Base-by-base conservation (phyloP, 495 filamentous ascomycete species). In the Aspergillus avenaceus region DNA sequence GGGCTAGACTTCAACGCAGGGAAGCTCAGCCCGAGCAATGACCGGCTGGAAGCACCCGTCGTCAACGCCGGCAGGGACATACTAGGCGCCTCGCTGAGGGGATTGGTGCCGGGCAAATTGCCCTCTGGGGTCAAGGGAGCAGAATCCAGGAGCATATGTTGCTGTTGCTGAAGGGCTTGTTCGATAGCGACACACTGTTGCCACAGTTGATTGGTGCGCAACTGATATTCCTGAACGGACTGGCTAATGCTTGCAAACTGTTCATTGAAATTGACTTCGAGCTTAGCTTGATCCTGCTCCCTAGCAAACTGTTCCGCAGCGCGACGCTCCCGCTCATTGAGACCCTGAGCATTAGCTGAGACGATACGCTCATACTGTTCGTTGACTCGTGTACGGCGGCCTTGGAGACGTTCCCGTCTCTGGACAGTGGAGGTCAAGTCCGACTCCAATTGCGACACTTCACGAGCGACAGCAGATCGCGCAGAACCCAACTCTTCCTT, bases 301-400 rank as follows among this genome's bases (percentile, higher is more conserved):
- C 83, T 74, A 12, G 75, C 76, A 43, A 81, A 80, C 50, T 84
- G 84, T 56, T 87, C 84, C 14, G 85, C 82, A 13, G 83, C 77
- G 36, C 83, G 84, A 22, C 85, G 83, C 54, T 88, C 84, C 56
- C 82, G 79, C 64, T 88, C 87, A 55, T 89, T 81, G 52, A 89
- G 73, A 8, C 84, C 87, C 45, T 87, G 81, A 19, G 78, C 81
- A 59, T 89, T 92, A 46, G 85, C 87, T 45, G 87, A 84, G 22
- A 82, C 78, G 45, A 95, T 86, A 50, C 84, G 81, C 40, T 88
- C 85, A 51, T 86, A 84, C 63, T 95, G 87, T 52, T 85, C 83
- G 52, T 85, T 85, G 29, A 91, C 82, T 60, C 88, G 85, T 49
- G 82, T 78, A 47, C 85, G 82, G 40, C 91, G 87, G 27, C 81